These are phyloP conservation scores for Rhododendron simsii DNA, from an alignment of 148 eudicot species.

Conservation along the genomic window DNA sequence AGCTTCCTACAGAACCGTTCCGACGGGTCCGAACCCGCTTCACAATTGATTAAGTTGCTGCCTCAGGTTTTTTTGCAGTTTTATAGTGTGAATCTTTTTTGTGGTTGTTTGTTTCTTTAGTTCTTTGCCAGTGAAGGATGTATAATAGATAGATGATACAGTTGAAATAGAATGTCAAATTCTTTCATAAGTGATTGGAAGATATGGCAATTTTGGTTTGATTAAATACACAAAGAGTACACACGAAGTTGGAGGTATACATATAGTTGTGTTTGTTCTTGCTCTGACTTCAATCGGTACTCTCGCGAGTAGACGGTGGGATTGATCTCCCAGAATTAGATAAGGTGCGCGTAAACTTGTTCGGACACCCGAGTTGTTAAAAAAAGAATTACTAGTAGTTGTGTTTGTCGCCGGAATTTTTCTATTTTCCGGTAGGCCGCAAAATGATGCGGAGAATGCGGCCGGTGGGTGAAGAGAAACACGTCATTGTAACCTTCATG, in stretches of 20 bases:
- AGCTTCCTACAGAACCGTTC: constrained; percentile 41
- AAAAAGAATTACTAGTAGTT: background rate
- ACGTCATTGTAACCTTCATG: background rate
- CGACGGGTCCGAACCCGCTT: constrained; percentile 77
- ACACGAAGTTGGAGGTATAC: background rate
- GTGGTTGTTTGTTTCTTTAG: background rate
- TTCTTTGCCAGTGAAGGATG: constrained; percentile 1
- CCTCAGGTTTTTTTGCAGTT: constrained; percentile 17
- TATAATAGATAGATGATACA: constrained; percentile 7
- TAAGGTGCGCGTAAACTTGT: no score
- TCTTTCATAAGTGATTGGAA: background rate
- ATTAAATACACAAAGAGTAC: background rate
- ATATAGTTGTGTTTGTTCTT: background rate
- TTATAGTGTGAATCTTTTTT: background rate
- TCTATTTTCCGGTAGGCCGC: background rate
- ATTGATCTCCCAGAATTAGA: no score
- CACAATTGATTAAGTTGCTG: constrained; percentile 39
- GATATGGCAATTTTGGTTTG: background rate
- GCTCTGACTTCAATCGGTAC: background rate
- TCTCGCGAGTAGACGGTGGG: no score
- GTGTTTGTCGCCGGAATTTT: constrained; percentile 2
- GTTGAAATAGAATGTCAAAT: background rate
- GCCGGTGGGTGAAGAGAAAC: background rate
- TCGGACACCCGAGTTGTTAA: no score
- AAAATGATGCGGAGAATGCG: background rate